phyloP scores from a whole-genome alignment of 495 filamentous ascomycete species.

The Corynascus novoguineensis region DNA sequence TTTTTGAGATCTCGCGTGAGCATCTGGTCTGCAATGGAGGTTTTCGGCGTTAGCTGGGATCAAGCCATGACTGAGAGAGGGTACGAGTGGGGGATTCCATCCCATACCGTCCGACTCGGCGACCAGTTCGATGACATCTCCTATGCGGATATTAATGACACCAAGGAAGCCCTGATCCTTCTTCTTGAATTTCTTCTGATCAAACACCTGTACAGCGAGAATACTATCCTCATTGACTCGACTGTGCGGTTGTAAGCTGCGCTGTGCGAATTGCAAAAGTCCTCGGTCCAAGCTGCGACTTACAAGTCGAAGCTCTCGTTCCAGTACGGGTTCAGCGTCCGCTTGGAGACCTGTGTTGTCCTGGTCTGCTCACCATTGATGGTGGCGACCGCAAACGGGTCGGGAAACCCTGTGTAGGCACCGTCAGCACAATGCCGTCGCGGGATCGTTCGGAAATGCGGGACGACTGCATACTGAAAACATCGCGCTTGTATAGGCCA shows the following conservation, averaged over 20 bases:
- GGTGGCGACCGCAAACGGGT: constrained; percentile 96
- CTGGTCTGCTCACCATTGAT: constrained; percentile 94
- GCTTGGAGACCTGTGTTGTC: constrained; percentile 91
- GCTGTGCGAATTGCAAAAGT: neutral
- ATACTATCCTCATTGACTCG: constrained; percentile 89
- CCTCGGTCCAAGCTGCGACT: constrained; percentile 20
- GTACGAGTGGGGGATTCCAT: constrained; percentile 23
- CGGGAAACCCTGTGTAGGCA: constrained; percentile 73
- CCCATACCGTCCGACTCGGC: constrained; percentile 84
- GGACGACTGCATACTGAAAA: constrained; percentile 68
- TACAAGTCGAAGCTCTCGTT: constrained; percentile 99
- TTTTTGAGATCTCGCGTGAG: constrained; percentile 97
- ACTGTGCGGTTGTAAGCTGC: constrained; percentile 46
- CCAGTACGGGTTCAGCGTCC: constrained; percentile 98
- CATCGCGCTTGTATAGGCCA: constrained; percentile 97
- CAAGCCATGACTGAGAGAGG: neutral
- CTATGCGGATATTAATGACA: constrained; percentile 93
- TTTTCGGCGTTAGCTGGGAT: constrained; percentile 3
- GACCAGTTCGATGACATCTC: constrained; percentile 83
- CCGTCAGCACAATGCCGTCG: constrained; percentile 15
- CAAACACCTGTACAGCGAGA: constrained; percentile 95
- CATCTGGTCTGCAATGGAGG: constrained; percentile 61
- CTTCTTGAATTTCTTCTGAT: constrained; percentile 99
- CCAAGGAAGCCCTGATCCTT: constrained; percentile 99
- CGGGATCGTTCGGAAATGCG: neutral